These are phyloP conservation scores for Phanerochaete carnosa DNA, from an alignment of 768 basidiomycete genomes.

Conservation along the genomic window DNA sequence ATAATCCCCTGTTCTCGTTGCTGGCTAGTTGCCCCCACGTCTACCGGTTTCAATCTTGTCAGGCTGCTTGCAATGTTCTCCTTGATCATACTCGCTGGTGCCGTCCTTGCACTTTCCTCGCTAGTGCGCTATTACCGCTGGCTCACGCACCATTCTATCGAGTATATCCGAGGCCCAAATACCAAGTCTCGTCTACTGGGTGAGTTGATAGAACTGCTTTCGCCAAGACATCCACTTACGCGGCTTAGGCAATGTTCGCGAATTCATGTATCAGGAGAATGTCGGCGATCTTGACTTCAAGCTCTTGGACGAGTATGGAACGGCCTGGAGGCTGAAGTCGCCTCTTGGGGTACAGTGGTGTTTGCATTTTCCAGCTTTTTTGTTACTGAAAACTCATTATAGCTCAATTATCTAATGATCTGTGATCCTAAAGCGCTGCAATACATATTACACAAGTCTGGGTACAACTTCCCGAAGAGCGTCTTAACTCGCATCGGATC, in stretches of 20 bases:
- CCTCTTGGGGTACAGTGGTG: slow-evolving; percentile 17
- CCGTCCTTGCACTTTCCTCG: not conserved
- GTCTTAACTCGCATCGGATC: not conserved
- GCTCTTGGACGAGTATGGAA: slow-evolving; percentile 27
- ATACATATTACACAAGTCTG: slow-evolving; percentile 12
- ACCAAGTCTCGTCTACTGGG: not conserved
- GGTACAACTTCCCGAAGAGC: slow-evolving; percentile 14
- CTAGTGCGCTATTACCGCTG: not conserved
- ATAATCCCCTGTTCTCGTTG: too few relatives aligned
- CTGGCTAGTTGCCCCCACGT: too few relatives aligned
- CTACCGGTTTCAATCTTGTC: not conserved
- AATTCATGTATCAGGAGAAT: slow-evolving; percentile 20
- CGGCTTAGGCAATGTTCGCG: slow-evolving; percentile 22
- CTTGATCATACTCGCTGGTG: not conserved
- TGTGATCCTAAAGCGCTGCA: slow-evolving; percentile 11
- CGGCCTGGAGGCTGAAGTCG: slow-evolving; percentile 18
- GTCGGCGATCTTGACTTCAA: slow-evolving; percentile 29
- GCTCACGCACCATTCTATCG: not conserved
- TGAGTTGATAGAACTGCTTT: not conserved
- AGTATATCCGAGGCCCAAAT: not conserved
- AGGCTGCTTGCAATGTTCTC: not conserved
- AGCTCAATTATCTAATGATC: not conserved
- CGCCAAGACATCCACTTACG: too few relatives aligned
- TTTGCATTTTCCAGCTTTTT: not conserved
- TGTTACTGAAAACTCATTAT: not conserved